These are phyloP conservation scores for Aureobasidium lini DNA, from an alignment of 2,329 filamentous ascomycete genomes.

Conservation along the genomic window DNA sequence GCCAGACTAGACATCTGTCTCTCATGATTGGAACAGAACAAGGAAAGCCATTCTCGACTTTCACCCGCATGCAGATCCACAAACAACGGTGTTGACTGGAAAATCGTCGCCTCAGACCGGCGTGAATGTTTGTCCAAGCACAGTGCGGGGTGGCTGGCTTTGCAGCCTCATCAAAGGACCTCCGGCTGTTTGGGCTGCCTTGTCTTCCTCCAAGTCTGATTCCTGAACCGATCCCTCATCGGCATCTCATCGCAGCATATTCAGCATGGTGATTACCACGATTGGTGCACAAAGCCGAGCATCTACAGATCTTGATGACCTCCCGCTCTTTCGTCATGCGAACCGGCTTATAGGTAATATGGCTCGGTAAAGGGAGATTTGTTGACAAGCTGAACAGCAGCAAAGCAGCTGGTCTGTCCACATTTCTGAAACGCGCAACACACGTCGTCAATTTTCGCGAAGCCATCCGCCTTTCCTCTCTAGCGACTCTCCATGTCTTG, in stretches of 20 bases:
- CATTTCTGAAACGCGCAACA: constrained; percentile 10
- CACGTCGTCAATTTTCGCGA: background rate
- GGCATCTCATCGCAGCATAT: too few species aligned
- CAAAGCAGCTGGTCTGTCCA: constrained; percentile 6
- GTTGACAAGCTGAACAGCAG: background rate
- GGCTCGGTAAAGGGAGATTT: background rate
- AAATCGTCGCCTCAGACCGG: background rate
- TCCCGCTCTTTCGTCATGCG: background rate
- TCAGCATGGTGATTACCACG: background rate
- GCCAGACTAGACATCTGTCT: background rate
- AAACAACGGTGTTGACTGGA: background rate
- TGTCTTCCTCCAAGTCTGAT: too few species aligned
- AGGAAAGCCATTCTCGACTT: background rate
- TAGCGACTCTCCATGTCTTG: background rate
- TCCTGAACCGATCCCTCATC: background rate
- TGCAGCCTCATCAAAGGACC: background rate
- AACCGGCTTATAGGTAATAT: background rate
- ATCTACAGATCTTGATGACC: background rate
- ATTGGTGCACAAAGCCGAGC: background rate
- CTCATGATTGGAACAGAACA: background rate
- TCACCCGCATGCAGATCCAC: background rate
- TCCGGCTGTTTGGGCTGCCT: background rate
- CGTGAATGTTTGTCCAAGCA: background rate
- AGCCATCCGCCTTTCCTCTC: background rate
- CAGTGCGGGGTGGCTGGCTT: background rate